Conservation (phyloP, 345 rosid species). For the Gossypium ekmanianum region DNA sequence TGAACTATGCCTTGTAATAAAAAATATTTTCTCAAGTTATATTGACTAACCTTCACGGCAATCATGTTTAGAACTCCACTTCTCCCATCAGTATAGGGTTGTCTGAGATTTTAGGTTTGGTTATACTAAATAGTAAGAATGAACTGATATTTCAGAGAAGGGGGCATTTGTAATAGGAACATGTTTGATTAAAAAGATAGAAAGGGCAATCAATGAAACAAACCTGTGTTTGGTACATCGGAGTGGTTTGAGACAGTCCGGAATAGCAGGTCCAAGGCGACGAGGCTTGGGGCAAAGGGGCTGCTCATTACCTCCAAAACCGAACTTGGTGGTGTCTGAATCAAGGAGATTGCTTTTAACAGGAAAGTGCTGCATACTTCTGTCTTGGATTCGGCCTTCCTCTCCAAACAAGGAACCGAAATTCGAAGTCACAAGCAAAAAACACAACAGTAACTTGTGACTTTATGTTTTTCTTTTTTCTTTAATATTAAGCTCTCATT, state of each 20-base stretch:
- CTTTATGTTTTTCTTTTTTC: background rate
- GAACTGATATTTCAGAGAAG: background rate
- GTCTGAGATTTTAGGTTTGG: conserved; percentile 32
- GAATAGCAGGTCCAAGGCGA: conserved; percentile 37
- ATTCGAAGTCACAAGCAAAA: background rate
- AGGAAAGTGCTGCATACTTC: conserved; percentile 6
- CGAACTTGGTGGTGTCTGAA: conserved; percentile 22
- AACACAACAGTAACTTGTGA: conserved; percentile 10
- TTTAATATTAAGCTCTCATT: background rate
- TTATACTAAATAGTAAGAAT: background rate
- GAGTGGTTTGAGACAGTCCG: conserved; percentile 58
- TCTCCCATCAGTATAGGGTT: conserved; percentile 37
- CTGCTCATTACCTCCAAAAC: conserved; percentile 19
- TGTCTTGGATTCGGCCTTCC: background rate
- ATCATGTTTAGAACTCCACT: conserved; percentile 36
- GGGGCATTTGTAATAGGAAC: too few relatives aligned
- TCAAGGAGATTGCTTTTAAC: conserved; percentile 36
- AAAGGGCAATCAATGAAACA: conserved; percentile 8
- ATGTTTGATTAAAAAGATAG: too few relatives aligned
- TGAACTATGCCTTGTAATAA: background rate
- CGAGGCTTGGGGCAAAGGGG: conserved; percentile 80
- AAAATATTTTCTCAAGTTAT: background rate
- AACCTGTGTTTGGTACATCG: conserved; percentile 49
- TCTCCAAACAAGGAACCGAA: background rate
- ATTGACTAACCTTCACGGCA: conserved; percentile 44